Base-by-base conservation (phyloP, 495 filamentous ascomycete species). In the Jackrogersella multiformis region DNA sequence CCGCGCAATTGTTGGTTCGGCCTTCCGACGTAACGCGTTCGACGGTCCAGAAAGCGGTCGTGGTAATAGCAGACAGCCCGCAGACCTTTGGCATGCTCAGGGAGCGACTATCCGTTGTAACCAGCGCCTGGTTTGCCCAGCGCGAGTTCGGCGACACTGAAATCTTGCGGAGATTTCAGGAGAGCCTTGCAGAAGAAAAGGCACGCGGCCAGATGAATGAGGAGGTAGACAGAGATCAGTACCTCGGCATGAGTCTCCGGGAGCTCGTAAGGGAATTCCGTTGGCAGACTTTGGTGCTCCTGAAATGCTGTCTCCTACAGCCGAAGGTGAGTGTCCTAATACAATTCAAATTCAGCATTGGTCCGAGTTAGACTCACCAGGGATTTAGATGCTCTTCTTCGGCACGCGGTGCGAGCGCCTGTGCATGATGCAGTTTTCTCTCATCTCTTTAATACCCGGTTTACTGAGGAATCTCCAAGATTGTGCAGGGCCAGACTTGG, bases 11-110 rank as follows among this genome's bases (percentile, higher is more conserved):
- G 56, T 82, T 92, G 52, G 85, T 90, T 68, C 85, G 91, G 44
- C 89, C 93, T 1, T 82, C 91, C 24, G 96, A 98, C 52, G 95
- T 98, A 55, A 99, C 95, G 6, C 85, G 95, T 60, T 95, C 91
- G 49, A 97, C 95, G 2, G 95, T 99, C 28, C 95, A 99, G 75
- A 99, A 99, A 78, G 95, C 95, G 6, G 93, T 99, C n/a, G 94
- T 98, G 56, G 94, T 97, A 46, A 92, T 98, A 67, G 92, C 93
- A 45, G 93, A 96, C 77, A 92, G 86, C 62, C 95, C 95, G 9
- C 89, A 91, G 69, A 85, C 87, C 73, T 90, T 93, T 68, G 90
- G 90, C 32, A 86, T 90, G 79, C 79, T 93, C 70, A 86, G 92
- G 73, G 92, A 96, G 79, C 89, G 92, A 73, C 77, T 97, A 46